Base-by-base conservation (phyloP, 2,329 filamentous ascomycete species). In the Alternaria atra region DNA sequence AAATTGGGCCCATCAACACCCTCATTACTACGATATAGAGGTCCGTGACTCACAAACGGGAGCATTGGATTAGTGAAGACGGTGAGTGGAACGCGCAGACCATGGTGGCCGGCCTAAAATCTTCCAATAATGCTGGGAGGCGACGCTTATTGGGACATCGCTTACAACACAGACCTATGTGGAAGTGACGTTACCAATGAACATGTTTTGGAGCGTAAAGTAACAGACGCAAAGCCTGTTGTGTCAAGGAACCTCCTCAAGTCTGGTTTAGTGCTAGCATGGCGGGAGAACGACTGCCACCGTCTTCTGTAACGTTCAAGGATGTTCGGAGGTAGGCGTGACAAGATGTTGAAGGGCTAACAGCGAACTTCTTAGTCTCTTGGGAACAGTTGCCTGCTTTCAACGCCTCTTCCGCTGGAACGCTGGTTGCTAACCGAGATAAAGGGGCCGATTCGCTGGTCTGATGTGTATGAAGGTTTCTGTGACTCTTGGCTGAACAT, bases 31-130 rank as follows among this genome's bases (percentile, higher is more conserved):
- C 17, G 47, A 56, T 53, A 60, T 61, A 51, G 56, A 63, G 55
- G 63, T 61, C 68, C 64, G 69, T 77, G 74, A 75, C 65, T 76
- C 75, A 78, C 70, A 64, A 57, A 60, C 2, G 63, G 52, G 52
- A 25, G 29, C 34, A 40, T 44, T 64, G 52, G 46, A 58, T 44
- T n/a, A 17, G 58, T 52, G 58, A 66, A 60, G 51, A 73, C 60
- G 70, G 69, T 74, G 66, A 73, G 67, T 52, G 64, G 51, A 44
- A 44, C 43, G 56, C 61, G 55, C 54, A 65, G 20, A 46, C 52
- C 44, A 60, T 61, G 47, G 55, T 42, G 66, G 56, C 34, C 60
- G 62, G 65, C 51, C 50, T 60, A 35, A 51, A 48, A 42, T 12
- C 17, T 32, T 37, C 42, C 12, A 44, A 52, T 39, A 40, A 43